Percentiles rank a stretch among this genome's conserved stretches.
Evolutionary conservation across 208 protist genomes (phyloP).

Genomic region (Borovskyia barvae): DNA sequence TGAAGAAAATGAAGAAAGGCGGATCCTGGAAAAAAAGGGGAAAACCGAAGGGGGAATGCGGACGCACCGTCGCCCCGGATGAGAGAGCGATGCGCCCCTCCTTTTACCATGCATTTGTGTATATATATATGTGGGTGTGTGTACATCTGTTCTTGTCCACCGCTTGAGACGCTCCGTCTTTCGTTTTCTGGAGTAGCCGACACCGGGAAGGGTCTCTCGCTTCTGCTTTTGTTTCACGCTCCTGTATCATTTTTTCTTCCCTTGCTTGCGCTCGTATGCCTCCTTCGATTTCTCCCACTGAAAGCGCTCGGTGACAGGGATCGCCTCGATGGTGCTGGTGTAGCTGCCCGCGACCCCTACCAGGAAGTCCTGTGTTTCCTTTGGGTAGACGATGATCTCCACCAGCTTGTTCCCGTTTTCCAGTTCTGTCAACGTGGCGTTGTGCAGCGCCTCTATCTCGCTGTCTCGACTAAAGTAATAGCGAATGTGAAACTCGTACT

Average conservation of each 20-base stretch:
- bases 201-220: no score
- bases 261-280: conserved; percentile 21
- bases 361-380: conserved; percentile 68
- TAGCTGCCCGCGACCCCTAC: conserved; percentile 64
- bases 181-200: no score
- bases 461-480: conserved; percentile 61
- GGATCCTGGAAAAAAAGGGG: conserved; percentile 12
- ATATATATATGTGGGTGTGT: no score
- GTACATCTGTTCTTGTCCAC: no score
- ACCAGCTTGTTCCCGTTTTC: conserved; percentile 61
- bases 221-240: no score
- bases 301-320: conserved; percentile 54
- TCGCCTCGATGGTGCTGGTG: conserved; percentile 71
- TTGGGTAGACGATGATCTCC: conserved; percentile 71
- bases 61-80: no score
- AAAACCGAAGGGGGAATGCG: background rate
- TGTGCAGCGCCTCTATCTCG: conserved; percentile 51
- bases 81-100: no score
- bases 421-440: conserved; percentile 54
- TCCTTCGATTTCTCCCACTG: conserved; percentile 58
- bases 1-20: conserved; percentile 2
- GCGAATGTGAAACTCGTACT: conserved; percentile 74
- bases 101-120: no score
- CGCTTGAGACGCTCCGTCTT: no score
- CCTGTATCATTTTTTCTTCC: conserved; percentile 1